These are phyloP conservation scores for Penicillium arizonense DNA, from an alignment of 495 filamentous ascomycete species.

Conservation along the genomic window DNA sequence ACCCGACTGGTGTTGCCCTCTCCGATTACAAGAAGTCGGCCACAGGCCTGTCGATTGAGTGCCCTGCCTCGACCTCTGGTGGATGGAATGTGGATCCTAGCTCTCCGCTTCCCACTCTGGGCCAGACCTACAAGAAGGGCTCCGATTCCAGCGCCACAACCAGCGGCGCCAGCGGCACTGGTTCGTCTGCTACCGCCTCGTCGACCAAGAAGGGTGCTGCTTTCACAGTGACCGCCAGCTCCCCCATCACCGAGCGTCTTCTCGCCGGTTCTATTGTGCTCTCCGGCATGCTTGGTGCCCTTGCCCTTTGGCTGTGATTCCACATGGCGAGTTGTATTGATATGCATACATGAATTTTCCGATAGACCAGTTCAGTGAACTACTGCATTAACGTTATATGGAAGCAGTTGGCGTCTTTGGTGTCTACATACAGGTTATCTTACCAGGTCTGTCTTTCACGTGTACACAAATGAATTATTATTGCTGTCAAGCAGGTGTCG, in stretches of 20 bases:
- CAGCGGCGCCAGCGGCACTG: constrained; percentile 3
- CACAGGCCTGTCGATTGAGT: constrained; percentile 55
- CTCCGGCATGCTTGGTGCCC: constrained; percentile 18
- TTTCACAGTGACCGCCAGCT: constrained; percentile 11
- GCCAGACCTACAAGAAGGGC: constrained; percentile 33
- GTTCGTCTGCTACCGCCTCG: constrained; percentile 12
- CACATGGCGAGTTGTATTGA: constrained; percentile 13
- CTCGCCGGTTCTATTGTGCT: constrained; percentile 20
- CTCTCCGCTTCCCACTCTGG: constrained; percentile 66
- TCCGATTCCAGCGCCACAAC: constrained; percentile 3
- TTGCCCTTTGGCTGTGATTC: constrained; percentile 25
- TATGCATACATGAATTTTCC: constrained; percentile 16
- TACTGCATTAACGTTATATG: background rate
- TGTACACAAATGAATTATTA: constrained; percentile 9
- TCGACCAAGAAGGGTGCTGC: constrained; percentile 20
- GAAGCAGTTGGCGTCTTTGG: constrained; percentile 1
- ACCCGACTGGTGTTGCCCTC: constrained; percentile 63
- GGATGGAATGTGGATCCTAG: constrained; percentile 73
- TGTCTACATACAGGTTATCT: constrained; percentile 12
- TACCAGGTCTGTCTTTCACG: constrained; percentile 4
- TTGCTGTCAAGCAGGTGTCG: background rate
- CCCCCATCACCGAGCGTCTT: constrained; percentile 20
- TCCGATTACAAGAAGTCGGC: constrained; percentile 62
- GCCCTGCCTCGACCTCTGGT: constrained; percentile 65
- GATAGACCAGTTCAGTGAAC: constrained; percentile 12